These are phyloP conservation scores for Pseudoscleropodium purum DNA, from an alignment of 225 moss, liverwort and hornwort genomes.

Conservation along the genomic window DNA sequence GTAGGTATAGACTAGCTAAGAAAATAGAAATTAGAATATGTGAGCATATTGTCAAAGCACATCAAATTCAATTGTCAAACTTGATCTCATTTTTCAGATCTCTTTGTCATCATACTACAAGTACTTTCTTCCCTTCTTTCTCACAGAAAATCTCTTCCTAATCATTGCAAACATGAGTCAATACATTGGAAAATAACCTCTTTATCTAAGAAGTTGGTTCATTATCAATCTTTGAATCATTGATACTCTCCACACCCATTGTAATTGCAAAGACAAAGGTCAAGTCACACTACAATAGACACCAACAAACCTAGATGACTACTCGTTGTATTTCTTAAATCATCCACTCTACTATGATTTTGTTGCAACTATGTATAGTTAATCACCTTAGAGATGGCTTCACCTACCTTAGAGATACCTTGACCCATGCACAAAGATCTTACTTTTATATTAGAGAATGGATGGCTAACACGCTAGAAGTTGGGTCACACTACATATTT, in stretches of 20 bases:
- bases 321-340: not conserved
- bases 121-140: not conserved
- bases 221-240: not conserved
- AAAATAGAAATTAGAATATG: not conserved
- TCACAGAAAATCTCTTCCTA: not conserved
- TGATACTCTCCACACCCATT: not conserved
- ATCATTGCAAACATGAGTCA: not conserved
- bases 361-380: fast-evolving
- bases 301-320: not conserved
- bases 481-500: fast-evolving
- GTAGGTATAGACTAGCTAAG: not conserved
- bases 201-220: not conserved
- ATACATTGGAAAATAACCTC: not conserved
- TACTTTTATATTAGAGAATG: not conserved
- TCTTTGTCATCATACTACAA: not conserved
- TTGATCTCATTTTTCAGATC: not conserved
- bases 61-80: not conserved
- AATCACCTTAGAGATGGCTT: not conserved
- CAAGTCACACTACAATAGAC: too few relatives aligned
- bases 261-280: too few relatives aligned
- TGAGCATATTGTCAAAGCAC: not conserved
- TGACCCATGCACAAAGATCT: not conserved
- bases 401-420: fast-evolving
- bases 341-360: not conserved
- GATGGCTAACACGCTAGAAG: not conserved